Percentiles rank a stretch among this genome's conserved stretches.
Conservation (phyloP, 441 rosid species). For the Kokia cookei region DNA sequence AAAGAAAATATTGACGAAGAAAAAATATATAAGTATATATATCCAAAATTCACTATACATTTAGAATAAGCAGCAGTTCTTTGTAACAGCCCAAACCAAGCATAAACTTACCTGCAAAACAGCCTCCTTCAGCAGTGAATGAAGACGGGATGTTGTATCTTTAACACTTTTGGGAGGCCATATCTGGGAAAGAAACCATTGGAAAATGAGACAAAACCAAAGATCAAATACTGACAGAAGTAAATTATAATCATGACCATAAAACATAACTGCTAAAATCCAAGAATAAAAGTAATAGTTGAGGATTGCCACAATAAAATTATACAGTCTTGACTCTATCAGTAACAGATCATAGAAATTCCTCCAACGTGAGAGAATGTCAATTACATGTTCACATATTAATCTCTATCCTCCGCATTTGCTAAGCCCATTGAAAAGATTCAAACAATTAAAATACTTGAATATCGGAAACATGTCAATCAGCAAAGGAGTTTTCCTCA, state of each 20-base stretch:
- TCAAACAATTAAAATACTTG: neutral
- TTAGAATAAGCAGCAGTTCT: slow-evolving; percentile 1
- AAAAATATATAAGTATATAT: neutral
- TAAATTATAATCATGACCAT: neutral
- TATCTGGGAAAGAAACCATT: slow-evolving; percentile 47
- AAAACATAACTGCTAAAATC: neutral
- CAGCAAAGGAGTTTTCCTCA: neutral
- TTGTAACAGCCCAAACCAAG: slow-evolving; percentile 2
- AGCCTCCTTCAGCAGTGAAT: slow-evolving; percentile 82
- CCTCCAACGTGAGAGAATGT: neutral
- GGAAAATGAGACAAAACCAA: slow-evolving; percentile 6
- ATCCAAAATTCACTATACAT: neutral
- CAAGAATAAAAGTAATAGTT: neutral
- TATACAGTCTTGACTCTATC: neutral
- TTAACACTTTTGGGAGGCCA: slow-evolving; percentile 98
- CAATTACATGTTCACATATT: neutral
- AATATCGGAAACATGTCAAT: neutral
- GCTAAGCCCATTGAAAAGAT: neutral
- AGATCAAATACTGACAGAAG: neutral
- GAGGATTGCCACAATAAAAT: neutral
- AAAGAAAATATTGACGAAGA: neutral
- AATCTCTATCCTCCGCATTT: neutral
- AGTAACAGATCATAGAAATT: neutral
- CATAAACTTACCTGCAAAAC: slow-evolving; percentile 62
- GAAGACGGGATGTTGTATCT: slow-evolving; percentile 86